Evolutionary conservation across 768 basidiomycete genomes (phyloP).

Genomic region (Neoboletus subvelutipes): DNA sequence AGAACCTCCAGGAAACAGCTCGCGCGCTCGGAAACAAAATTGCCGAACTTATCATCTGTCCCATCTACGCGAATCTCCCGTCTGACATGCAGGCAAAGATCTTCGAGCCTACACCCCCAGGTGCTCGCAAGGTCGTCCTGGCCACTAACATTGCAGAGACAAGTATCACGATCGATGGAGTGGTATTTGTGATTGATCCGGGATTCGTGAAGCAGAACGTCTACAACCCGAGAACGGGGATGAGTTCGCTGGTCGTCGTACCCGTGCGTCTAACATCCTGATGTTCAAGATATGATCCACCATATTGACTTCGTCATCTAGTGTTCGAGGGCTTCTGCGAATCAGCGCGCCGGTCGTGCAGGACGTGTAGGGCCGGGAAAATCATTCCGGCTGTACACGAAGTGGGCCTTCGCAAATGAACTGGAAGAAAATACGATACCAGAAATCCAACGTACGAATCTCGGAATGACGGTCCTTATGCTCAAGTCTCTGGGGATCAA

Average conservation of each 20-base stretch:
- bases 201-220: constrained; percentile 99
- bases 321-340: constrained; percentile 97
- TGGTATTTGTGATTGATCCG: constrained; percentile 98
- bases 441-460: constrained; percentile 98
- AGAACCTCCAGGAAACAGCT: constrained; percentile 94
- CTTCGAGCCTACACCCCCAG: constrained; percentile 97
- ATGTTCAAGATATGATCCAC: not conserved
- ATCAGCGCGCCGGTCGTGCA: constrained; percentile 94
- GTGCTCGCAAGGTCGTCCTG: constrained; percentile 94
- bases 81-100: constrained; percentile 99
- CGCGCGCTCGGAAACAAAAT: constrained; percentile 96
- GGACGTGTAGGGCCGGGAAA: constrained; percentile 98
- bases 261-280: constrained; percentile 59
- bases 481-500: constrained; percentile 98
- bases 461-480: constrained; percentile 92
- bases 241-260: constrained; percentile 95
- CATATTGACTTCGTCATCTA: constrained; percentile 28
- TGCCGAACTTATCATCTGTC: constrained; percentile 89
- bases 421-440: constrained; percentile 96
- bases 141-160: constrained; percentile 99
- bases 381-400: constrained; percentile 97
- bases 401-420: constrained; percentile 97
- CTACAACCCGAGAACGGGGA: constrained; percentile 97
- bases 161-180: constrained; percentile 98
- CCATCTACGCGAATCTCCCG: constrained; percentile 98